Percentiles rank a stretch among this genome's conserved stretches.
Conservation (phyloP, 1,284 basidiomycete species). For the Microbotryum intermedium region DNA sequence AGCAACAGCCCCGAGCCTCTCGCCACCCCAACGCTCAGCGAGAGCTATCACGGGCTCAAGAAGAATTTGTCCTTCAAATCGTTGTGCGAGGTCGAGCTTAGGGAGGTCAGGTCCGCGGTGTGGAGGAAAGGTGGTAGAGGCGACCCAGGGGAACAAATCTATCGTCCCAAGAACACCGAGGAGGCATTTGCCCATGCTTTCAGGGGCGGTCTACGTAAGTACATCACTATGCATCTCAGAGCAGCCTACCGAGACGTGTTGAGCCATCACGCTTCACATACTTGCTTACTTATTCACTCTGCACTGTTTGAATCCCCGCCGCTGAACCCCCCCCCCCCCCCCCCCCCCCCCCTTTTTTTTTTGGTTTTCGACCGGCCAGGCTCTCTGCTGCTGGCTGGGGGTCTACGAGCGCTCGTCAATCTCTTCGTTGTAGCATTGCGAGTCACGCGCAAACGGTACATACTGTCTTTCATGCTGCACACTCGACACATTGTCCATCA, state of each 20-base stretch:
- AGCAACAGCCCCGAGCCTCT: slow-evolving; percentile 20
- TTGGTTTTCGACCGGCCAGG: slow-evolving; percentile 48
- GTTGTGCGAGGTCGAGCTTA: slow-evolving; percentile 39
- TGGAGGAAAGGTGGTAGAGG: slow-evolving; percentile 37
- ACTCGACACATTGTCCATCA: no score
- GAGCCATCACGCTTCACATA: neutral
- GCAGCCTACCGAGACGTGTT: neutral
- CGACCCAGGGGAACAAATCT: slow-evolving; percentile 63
- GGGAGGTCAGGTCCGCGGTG: slow-evolving; percentile 62
- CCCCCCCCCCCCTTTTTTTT: no score
- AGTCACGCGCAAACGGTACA: slow-evolving; percentile 57
- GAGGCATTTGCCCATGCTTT: slow-evolving; percentile 66
- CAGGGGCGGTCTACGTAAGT: slow-evolving; percentile 65
- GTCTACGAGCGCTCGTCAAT: slow-evolving; percentile 70
- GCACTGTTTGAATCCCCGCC: neutral
- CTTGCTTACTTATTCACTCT: neutral
- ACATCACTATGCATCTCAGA: neutral
- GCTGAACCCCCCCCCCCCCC: neutral
- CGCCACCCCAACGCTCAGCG: slow-evolving; percentile 29
- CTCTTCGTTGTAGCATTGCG: slow-evolving; percentile 63
- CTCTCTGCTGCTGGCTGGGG: slow-evolving; percentile 65
- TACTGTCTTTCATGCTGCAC: slow-evolving; percentile 24
- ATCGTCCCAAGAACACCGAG: slow-evolving; percentile 57
- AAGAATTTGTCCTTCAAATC: slow-evolving; percentile 27
- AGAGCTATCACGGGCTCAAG: slow-evolving; percentile 20